phyloP scores from a whole-genome alignment of 2,329 filamentous ascomycete genomes.

The Ophiosphaerella korrae region DNA sequence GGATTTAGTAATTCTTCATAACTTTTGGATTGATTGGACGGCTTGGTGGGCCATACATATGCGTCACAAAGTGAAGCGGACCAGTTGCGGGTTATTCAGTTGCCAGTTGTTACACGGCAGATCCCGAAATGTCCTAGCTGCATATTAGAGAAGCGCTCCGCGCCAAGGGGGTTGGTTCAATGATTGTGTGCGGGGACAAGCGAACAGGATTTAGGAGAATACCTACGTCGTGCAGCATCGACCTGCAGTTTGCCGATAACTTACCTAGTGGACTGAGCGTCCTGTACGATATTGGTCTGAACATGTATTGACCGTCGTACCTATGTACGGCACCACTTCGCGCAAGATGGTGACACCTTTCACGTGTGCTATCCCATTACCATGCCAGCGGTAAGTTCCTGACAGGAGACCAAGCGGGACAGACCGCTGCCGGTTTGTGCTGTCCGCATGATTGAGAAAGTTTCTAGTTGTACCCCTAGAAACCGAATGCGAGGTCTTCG shows the following conservation, averaged over 20 bases:
- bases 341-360: not conserved
- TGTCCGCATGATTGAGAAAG: not conserved
- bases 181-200: too few relatives aligned
- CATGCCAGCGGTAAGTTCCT: constrained; percentile 40
- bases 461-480: not conserved
- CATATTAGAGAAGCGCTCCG: too few relatives aligned
- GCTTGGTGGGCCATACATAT: too few relatives aligned
- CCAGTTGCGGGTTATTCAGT: too few relatives aligned
- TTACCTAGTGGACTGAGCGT: not conserved
- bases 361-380: constrained; percentile 28
- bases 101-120: too few relatives aligned
- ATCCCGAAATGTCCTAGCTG: too few relatives aligned
- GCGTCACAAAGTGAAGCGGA: too few relatives aligned
- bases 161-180: too few relatives aligned
- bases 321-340: not conserved
- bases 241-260: not conserved
- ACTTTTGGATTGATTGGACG: too few relatives aligned
- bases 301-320: not conserved
- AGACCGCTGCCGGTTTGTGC: constrained; percentile 17
- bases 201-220: too few relatives aligned
- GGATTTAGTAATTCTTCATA: too few relatives aligned
- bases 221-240: too few relatives aligned
- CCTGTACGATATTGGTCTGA: not conserved
- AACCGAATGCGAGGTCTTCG: not conserved
- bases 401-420: constrained; percentile 26